Evolutionary conservation across 192 early-diverging fungal genomes (phyloP).

Genomic region (Dispira parvispora): DNA sequence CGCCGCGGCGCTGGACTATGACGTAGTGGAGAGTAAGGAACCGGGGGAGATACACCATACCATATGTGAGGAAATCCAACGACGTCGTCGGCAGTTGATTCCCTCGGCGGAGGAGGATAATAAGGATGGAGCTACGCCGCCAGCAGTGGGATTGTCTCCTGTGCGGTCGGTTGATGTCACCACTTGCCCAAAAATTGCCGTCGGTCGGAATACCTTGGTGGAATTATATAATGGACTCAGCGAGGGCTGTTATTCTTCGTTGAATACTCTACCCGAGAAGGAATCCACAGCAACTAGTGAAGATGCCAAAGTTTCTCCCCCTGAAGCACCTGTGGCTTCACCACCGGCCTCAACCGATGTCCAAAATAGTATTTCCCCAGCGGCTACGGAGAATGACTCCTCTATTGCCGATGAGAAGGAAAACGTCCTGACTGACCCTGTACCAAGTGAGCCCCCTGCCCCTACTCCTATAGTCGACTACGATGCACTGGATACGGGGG

Average conservation of each 20-base stretch:
- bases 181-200: constrained; percentile 14
- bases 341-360: background rate
- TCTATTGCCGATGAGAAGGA: background rate
- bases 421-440: background rate
- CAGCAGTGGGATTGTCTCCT: background rate
- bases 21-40: constrained; percentile 21
- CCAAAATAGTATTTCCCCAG: background rate
- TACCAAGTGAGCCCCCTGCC: background rate
- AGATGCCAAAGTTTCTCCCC: constrained; percentile 2
- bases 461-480: background rate
- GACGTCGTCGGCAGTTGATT: constrained; percentile 13
- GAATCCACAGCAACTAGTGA: constrained; percentile 10
- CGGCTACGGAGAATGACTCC: background rate
- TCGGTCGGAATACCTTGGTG: constrained; percentile 22
- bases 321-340: background rate
- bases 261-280: background rate
- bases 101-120: background rate
- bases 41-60: constrained; percentile 19
- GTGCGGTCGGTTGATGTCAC: constrained; percentile 14
- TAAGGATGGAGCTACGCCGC: background rate
- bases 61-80: constrained; percentile 18
- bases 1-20: constrained; percentile 26
- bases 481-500: constrained; percentile 13
- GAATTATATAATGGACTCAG: constrained; percentile 23
- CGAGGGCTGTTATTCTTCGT: constrained; percentile 17